Conservation (phyloP, 2,329 filamentous ascomycete genomes). For the Pyrenophora graminea region DNA sequence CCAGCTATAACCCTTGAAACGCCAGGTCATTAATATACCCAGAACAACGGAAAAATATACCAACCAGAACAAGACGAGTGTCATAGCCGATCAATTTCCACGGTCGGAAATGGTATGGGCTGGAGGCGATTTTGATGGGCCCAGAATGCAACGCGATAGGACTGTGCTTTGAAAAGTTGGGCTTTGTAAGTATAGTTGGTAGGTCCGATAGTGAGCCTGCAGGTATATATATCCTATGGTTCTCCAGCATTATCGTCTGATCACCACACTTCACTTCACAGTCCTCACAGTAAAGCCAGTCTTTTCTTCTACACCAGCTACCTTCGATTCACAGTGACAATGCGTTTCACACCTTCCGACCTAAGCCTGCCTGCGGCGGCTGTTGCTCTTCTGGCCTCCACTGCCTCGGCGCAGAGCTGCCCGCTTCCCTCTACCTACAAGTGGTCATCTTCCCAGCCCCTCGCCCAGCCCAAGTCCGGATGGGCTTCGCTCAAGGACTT, state of each 20-base stretch:
- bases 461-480: slow-evolving; percentile 59
- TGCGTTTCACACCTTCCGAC: slow-evolving; percentile 13
- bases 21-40: slow-evolving; percentile 13
- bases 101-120: not conserved
- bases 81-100: slow-evolving; percentile 10
- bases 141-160: not conserved
- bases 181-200: not conserved
- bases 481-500: slow-evolving; percentile 68
- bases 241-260: not conserved
- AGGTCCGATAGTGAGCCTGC: not conserved
- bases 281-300: not conserved
- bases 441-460: slow-evolving; percentile 58
- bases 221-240: slow-evolving; percentile 11
- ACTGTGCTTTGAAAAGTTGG: not conserved
- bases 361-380: slow-evolving; percentile 10
- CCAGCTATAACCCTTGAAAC: slow-evolving; percentile 7
- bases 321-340: slow-evolving; percentile 3
- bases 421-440: slow-evolving; percentile 59
- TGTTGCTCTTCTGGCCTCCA: slow-evolving; percentile 17
- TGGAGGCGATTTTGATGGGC: not conserved
- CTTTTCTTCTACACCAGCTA: slow-evolving; percentile 2
- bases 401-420: slow-evolving; percentile 45
- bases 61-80: not conserved
- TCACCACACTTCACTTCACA: not conserved
- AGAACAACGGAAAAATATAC: slow-evolving; percentile 13